Evolutionary conservation across 169 alveolate genomes (phyloP).

Genomic region (Neospora caninum): DNA sequence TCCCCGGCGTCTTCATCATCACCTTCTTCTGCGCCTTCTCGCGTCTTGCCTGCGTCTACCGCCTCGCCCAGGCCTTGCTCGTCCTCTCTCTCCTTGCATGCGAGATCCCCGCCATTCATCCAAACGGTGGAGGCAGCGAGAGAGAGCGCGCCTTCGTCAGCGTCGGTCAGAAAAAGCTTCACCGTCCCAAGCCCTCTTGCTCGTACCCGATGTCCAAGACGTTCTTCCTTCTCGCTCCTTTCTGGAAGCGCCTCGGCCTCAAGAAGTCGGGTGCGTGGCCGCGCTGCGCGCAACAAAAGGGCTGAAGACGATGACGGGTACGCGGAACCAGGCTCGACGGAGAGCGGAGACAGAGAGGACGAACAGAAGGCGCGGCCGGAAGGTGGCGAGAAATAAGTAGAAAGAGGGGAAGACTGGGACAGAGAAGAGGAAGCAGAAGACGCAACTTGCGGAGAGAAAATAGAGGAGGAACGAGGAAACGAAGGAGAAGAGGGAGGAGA

Average conservation of each 20-base stretch:
- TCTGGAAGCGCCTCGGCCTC: no score
- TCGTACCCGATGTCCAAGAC: no score
- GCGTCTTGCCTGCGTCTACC: background rate
- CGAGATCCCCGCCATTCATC: background rate
- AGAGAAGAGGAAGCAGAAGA: no score
- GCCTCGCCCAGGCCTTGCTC: background rate
- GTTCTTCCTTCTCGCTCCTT: no score
- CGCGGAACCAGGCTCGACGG: background rate
- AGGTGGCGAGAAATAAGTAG: background rate
- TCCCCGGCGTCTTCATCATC: background rate
- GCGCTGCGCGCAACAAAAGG: background rate
- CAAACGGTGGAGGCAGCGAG: background rate
- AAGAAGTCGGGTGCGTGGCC: background rate
- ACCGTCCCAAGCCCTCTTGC: background rate
- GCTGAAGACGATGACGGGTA: background rate
- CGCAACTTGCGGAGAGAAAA: no score
- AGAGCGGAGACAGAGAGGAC: background rate
- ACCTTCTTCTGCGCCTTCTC: background rate
- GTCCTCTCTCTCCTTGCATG: background rate
- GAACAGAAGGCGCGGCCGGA: background rate
- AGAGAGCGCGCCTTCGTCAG: background rate
- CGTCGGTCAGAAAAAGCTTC: background rate
- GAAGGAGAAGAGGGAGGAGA: no score
- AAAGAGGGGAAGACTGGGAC: no score
- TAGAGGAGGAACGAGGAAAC: no score